These are phyloP conservation scores for Linum lewisii DNA, from an alignment of 345 rosid genomes.

Conservation along the genomic window DNA sequence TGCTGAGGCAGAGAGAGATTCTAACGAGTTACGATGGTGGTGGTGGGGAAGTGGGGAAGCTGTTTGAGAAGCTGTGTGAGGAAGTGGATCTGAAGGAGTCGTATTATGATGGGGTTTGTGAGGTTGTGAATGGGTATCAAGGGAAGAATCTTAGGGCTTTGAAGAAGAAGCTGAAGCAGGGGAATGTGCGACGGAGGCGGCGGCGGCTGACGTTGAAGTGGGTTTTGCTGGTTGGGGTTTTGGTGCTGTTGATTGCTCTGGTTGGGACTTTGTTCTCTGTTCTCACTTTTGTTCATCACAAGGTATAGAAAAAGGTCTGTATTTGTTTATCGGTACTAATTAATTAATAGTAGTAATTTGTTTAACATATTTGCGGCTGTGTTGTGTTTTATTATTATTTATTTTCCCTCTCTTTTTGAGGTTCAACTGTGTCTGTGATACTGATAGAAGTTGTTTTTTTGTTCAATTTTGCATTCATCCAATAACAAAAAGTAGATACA, in stretches of 20 bases:
- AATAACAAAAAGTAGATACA: no score
- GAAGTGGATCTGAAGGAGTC: constrained; percentile 20
- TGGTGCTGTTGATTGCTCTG: constrained; percentile 21
- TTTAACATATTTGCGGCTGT: no score
- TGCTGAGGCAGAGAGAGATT: constrained; percentile 18
- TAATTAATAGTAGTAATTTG: no score
- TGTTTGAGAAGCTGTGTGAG: constrained; percentile 27
- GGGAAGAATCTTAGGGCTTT: constrained; percentile 1
- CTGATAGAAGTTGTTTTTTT: no score
- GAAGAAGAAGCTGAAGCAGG: constrained; percentile 6
- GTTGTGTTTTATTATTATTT: background rate
- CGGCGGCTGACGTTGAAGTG: background rate
- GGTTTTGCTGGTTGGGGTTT: constrained; percentile 8
- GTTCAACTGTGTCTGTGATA: no score
- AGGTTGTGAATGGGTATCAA: constrained; percentile 26
- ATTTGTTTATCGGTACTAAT: no score
- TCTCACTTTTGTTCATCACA: constrained; percentile 25
- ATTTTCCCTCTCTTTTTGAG: background rate
- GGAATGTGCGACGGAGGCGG: no score
- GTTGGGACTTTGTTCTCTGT: constrained; percentile 29
- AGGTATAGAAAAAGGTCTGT: background rate
- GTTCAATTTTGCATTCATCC: no score
- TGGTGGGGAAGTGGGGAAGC: background rate
- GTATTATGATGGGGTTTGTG: constrained; percentile 33
- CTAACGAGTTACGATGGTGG: constrained; percentile 14